Evolutionary conservation across 2,329 filamentous ascomycete species (phyloP).

Genomic region (Verticillium klebahnii): DNA sequence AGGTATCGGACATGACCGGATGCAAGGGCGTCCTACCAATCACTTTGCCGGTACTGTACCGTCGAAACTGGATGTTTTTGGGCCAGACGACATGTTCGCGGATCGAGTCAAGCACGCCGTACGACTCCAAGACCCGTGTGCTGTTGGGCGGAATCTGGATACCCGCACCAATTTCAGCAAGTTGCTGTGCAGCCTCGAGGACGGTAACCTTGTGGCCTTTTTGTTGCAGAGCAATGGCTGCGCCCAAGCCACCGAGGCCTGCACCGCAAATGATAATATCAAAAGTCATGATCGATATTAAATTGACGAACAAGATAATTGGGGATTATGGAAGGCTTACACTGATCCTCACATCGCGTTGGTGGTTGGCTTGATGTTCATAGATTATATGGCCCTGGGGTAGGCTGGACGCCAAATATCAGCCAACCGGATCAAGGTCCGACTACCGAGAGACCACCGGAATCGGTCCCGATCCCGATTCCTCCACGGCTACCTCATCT

Average conservation of each 20-base stretch:
- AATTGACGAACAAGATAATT: no score
- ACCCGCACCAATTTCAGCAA: slow-evolving; percentile 9
- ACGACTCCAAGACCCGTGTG: slow-evolving; percentile 2
- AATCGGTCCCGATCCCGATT: no score
- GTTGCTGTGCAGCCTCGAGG: slow-evolving; percentile 7
- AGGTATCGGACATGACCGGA: slow-evolving; percentile 7
- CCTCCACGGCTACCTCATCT: no score
- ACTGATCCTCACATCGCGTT: no score
- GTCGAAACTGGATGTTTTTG: slow-evolving; percentile 2
- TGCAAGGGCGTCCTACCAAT: slow-evolving; percentile 6
- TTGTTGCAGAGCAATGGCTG: slow-evolving; percentile 4
- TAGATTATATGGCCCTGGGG: no score
- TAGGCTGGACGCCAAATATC: no score
- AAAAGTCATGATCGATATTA: slow-evolving; percentile 1
- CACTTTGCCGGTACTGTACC: slow-evolving; percentile 6
- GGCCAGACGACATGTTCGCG: slow-evolving; percentile 3
- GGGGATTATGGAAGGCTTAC: no score
- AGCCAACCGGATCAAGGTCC: no score
- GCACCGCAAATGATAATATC: slow-evolving; percentile 7
- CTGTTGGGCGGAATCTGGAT: slow-evolving; percentile 10
- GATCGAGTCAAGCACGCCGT: slow-evolving; percentile 4
- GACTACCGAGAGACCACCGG: no score
- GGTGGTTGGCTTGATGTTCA: no score
- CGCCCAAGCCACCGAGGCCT: slow-evolving; percentile 7
- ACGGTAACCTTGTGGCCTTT: slow-evolving; percentile 8